phyloP scores from a whole-genome alignment of 805 yeast genomes.

The Ogataea paraovalis region DNA sequence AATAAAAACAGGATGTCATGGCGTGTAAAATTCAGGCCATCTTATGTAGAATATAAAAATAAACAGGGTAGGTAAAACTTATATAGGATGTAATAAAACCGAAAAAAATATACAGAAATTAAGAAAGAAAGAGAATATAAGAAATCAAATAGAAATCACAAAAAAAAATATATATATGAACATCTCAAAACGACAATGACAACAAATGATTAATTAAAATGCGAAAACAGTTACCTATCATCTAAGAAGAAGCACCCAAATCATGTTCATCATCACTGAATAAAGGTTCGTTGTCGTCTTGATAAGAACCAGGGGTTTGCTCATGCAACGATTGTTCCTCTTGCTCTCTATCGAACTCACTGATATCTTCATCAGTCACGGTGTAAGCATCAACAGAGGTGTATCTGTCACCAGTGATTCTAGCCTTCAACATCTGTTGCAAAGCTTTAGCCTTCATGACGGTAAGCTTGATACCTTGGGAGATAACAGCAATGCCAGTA shows the following conservation, averaged over 20 bases:
- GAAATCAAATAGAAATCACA: neutral
- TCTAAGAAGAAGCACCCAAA: neutral
- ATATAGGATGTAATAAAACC: neutral
- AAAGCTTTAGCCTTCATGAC: constrained; percentile 8
- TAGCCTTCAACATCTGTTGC: constrained; percentile 4
- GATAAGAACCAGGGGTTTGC: constrained; percentile 13
- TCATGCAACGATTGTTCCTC: constrained; percentile 1
- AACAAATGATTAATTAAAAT: neutral
- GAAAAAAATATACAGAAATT: neutral
- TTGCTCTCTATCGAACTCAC: constrained; percentile 9
- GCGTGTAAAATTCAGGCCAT: neutral
- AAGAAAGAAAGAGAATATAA: neutral
- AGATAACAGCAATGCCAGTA: constrained; percentile 30
- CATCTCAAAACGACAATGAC: too few species aligned
- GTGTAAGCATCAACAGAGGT: constrained; percentile 15
- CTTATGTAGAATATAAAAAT: neutral
- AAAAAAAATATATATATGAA: neutral
- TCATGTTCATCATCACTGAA: constrained; percentile 22
- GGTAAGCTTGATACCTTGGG: constrained; percentile 12
- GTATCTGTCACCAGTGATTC: constrained; percentile 10
- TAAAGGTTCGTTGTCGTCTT: constrained; percentile 18
- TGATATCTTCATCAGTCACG: constrained; percentile 21
- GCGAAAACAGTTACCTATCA: neutral
- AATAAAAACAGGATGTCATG: neutral
- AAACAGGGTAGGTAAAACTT: neutral